Evolutionary conservation across 2,329 filamentous ascomycete species (phyloP), one percentile per base, ranked within the genome.

Genomic region (Arachnopeziza araneosa): DNA sequence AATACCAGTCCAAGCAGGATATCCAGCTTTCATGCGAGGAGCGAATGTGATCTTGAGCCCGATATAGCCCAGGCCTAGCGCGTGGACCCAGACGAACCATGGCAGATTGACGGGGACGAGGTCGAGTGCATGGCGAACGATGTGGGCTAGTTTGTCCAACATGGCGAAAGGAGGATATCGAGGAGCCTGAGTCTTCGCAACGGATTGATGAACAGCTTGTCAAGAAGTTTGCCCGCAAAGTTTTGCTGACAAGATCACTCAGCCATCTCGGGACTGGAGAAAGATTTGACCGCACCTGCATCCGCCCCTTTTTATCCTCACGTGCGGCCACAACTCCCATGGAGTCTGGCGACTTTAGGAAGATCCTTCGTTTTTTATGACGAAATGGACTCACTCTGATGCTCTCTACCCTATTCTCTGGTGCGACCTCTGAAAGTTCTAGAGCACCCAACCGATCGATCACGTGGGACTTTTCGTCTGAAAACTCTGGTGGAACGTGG

Each of bases 1-100:
- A 55, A 69, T 63, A 26, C 64, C 64, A 23, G 63, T 55, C 3
- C 52, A n/a, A 60, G 30, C 36, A 61, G 63, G 24, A 55, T 64
- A 23, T 24, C 49, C 9, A 23, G 30, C 21, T 54, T 55, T 22
- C 54, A 55, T 49, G 60, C 57, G 23, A 22, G 52, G 12, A 14
- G 19, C 50, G 50, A 54, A 60, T 21, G 50, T 51, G 19, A 61
- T 50, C 12, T 50, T 24, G 12, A 61, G 52, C 5, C 62, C 55
- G 10, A 50, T 8, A 32, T 61, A 22, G 52, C 23, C 23, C 14
- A 61, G 30, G 12, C 59, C 55, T 2, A 36, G 21, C 2, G 60
- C 57, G 44, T 62, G 62, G 22, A 61, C 19, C 30, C 14, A 56
- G 7, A 64, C 54, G 48, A 59, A 59, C 59, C 59, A 62, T 21